Conservation (phyloP, 139 green algal species). For the Chlorella sp. region DNA sequence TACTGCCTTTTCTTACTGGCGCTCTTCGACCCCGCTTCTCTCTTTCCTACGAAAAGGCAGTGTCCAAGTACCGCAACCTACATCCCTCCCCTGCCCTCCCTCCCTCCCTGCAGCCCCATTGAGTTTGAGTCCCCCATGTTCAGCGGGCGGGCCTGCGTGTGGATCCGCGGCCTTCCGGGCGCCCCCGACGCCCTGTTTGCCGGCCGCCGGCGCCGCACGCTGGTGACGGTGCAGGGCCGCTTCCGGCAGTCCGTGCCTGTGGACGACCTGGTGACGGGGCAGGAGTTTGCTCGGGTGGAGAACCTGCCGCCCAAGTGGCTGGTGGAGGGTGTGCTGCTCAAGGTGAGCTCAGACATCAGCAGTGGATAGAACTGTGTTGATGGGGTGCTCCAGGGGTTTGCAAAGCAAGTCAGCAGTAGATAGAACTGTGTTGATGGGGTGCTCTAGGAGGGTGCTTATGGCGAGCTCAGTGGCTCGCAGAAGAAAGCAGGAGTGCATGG, state of each 20-base stretch:
- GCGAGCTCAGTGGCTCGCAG: not conserved
- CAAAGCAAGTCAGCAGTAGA: too few species aligned
- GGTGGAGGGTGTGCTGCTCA: slow-evolving; percentile 60
- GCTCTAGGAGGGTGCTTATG: too few species aligned
- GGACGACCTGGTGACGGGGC: slow-evolving; percentile 59
- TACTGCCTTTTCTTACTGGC: too few species aligned
- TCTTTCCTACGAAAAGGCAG: not conserved
- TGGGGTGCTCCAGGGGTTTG: too few species aligned
- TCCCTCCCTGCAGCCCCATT: slow-evolving; percentile 33
- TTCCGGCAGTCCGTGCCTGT: slow-evolving; percentile 59
- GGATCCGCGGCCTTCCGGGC: slow-evolving; percentile 44
- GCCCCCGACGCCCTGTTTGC: slow-evolving; percentile 42
- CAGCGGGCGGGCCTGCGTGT: slow-evolving; percentile 46
- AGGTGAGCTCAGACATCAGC: slow-evolving; percentile 3
- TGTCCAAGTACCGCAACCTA: not conserved
- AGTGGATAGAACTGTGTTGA: too few species aligned
- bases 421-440: too few species aligned
- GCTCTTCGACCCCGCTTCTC: not conserved
- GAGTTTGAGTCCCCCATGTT: slow-evolving; percentile 63
- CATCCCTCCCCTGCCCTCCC: not conserved
- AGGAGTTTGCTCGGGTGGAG: slow-evolving; percentile 57
- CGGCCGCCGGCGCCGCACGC: slow-evolving; percentile 47
- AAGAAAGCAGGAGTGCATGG: not conserved
- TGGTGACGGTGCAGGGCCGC: slow-evolving; percentile 55
- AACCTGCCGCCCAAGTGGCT: slow-evolving; percentile 69